Conservation (phyloP, 345 rosid genomes). For the Aquilaria sinensis region DNA sequence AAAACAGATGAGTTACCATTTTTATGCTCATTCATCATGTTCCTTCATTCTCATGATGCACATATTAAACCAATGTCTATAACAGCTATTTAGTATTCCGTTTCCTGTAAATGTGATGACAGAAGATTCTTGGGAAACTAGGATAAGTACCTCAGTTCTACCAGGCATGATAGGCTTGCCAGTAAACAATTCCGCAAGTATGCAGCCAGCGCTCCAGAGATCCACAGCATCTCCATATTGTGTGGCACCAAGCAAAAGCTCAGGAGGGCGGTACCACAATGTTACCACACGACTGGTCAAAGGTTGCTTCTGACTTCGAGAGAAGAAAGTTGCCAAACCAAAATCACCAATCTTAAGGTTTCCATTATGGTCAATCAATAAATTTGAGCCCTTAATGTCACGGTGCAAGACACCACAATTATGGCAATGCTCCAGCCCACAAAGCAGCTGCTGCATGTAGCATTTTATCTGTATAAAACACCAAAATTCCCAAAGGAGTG, state of each 20-base stretch:
- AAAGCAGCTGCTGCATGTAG: slow-evolving; percentile 55
- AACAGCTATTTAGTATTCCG: not conserved
- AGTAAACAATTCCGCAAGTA: slow-evolving; percentile 56
- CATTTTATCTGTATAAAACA: slow-evolving; percentile 46
- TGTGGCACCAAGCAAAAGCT: slow-evolving; percentile 58
- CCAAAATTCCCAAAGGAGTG: slow-evolving; percentile 1
- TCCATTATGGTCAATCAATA: slow-evolving; percentile 43
- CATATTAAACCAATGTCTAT: not conserved
- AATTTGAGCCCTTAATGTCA: slow-evolving; percentile 66
- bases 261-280: slow-evolving; percentile 71
- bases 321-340: slow-evolving; percentile 47
- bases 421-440: slow-evolving; percentile 63
- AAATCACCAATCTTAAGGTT: slow-evolving; percentile 66
- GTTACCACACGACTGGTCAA: slow-evolving; percentile 71
- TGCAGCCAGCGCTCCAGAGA: slow-evolving; percentile 66
- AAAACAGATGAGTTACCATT: not conserved
- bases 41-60: not conserved
- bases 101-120: not conserved
- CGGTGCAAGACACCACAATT: slow-evolving; percentile 58
- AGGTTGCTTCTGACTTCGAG: slow-evolving; percentile 37
- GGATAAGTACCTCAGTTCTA: slow-evolving; percentile 53
- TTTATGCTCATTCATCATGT: not conserved
- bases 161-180: slow-evolving; percentile 75
- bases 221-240: slow-evolving; percentile 58
- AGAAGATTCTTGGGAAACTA: not conserved